Base-by-base conservation (phyloP, 352 stramenopile species). In the Globisporangium parvum region DNA sequence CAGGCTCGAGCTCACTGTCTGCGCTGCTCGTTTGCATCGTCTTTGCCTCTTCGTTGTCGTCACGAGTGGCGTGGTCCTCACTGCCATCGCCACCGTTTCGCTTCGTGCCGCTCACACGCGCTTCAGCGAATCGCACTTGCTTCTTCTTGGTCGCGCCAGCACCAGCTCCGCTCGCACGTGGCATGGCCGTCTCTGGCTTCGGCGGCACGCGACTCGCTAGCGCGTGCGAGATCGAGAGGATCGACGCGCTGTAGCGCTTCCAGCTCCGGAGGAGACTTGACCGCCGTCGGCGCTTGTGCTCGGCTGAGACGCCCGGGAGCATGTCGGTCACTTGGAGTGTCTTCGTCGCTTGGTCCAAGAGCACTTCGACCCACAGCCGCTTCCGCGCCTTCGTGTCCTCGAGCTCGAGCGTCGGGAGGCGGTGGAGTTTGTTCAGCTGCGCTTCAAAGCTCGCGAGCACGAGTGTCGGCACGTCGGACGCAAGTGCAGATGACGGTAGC, bases 301-400 rank as follows among this genome's bases (percentile, higher is more conserved):
- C 84, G 0, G 69, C 73, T 4, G 84, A 93, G 37, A 70, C 72
- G 4, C 84, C 84, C 31, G 84, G 84, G 0, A 93, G 65, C 63
- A 91, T 81, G 63, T 93, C 84, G 5, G 80, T 93, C 31, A 93
- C 77, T 17, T 87, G 55, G 18, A 93, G 65, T 3, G 80, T 90
- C 60, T 93, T 93, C 2, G 81, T 88, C 8, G 84, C 81, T 56
- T 89, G 79, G 24, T 92, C 81, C 4, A 93, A 69, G 31, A 82
- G 45, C 5, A 93, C 80, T 71, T 91, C 80, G 21, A 85, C 71
- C 80, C 81, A 93, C 23, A 93, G 59, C 15, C 84, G 68, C 45
- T 75, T 84, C 37, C 83, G 83, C 17, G 57, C 18, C 40, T 83
- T 77, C 4, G 73, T 74, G 21, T 89, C 77, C 35, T 68, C 74